phyloP scores from a whole-genome alignment of 768 basidiomycete genomes.

The Suillus occidentalis region DNA sequence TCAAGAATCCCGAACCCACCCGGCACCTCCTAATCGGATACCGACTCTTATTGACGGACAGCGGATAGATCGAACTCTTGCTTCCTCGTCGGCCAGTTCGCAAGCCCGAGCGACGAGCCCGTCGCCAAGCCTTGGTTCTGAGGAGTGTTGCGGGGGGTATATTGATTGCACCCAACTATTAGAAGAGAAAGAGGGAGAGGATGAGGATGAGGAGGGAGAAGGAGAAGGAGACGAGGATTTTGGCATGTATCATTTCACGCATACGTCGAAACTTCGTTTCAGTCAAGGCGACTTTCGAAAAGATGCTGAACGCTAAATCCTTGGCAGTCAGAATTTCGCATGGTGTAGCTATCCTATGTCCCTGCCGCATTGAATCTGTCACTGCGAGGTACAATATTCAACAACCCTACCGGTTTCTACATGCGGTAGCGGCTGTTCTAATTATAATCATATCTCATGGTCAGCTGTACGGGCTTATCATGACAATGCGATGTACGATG shows the following conservation, averaged over 20 bases:
- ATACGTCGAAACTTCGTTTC: conserved; percentile 1
- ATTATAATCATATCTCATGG: conserved; percentile 1
- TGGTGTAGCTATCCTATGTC: conserved; percentile 1
- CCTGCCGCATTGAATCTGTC: background rate
- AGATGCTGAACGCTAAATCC: background rate
- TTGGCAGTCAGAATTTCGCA: background rate
- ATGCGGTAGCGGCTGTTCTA: background rate
- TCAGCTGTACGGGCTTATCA: background rate
- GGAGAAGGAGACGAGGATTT: background rate
- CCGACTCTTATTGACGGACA: background rate
- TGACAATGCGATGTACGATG: conserved; percentile 33
- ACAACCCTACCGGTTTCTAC: background rate
- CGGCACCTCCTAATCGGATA: background rate
- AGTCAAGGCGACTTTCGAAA: background rate
- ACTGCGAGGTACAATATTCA: background rate
- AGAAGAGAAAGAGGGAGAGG: conserved; percentile 24
- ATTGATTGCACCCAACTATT: conserved; percentile 47
- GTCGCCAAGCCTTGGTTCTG: conserved; percentile 34
- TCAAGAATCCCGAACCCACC: background rate
- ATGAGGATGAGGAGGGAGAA: conserved; percentile 12
- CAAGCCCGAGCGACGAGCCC: conserved; percentile 12
- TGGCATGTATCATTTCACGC: background rate
- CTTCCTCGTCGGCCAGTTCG: background rate
- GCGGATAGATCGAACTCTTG: background rate
- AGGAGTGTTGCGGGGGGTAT: conserved; percentile 55